phyloP scores from a whole-genome alignment of 116 monocot genomes.

The Iris pallida region DNA sequence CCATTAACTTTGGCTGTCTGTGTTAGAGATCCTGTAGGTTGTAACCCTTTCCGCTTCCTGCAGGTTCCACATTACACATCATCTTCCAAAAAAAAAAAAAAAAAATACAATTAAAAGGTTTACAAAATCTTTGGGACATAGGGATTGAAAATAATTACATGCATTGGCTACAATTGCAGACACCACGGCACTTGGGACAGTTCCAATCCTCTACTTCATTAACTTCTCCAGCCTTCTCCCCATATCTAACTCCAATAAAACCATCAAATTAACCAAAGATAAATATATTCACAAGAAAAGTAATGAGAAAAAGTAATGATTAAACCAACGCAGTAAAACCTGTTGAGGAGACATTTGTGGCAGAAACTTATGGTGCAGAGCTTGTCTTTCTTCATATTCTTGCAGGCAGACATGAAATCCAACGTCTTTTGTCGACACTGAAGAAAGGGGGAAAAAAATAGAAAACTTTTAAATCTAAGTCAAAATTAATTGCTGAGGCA shows the following conservation, averaged over 20 bases:
- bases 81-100: no score
- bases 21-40: slow-evolving; percentile 68
- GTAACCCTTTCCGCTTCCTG: slow-evolving; percentile 68
- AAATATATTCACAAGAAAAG: background rate
- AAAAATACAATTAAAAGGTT: background rate
- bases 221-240: slow-evolving; percentile 63
- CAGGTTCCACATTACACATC: background rate
- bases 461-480: no score
- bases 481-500: no score
- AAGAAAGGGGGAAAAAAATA: no score
- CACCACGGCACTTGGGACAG: slow-evolving; percentile 73
- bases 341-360: slow-evolving; percentile 75
- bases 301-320: background rate
- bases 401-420: slow-evolving; percentile 60
- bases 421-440: slow-evolving; percentile 88
- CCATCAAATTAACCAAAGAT: background rate
- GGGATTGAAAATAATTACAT: slow-evolving; percentile 21
- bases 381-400: slow-evolving; percentile 34
- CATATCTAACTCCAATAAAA: slow-evolving; percentile 40
- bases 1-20: slow-evolving; percentile 69
- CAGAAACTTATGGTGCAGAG: slow-evolving; percentile 64
- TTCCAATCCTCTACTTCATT: slow-evolving; percentile 33
- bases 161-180: slow-evolving; percentile 87
- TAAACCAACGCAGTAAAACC: slow-evolving; percentile 25
- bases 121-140: background rate